Conservation (phyloP, 2,329 filamentous ascomycete species). For the Verticillium nubilum region DNA sequence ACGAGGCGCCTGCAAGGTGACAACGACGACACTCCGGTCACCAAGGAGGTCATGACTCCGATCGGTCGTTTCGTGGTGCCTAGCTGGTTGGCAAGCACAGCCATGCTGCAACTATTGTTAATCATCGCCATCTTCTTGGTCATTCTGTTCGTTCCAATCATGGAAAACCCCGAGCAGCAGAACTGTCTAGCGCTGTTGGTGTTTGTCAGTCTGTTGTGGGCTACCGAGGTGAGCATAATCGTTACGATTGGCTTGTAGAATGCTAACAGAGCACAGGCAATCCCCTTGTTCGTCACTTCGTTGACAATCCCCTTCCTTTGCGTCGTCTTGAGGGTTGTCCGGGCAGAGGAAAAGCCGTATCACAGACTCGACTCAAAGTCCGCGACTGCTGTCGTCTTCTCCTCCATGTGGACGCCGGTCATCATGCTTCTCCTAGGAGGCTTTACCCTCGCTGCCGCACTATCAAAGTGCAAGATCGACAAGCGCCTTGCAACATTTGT, state of each 20-base stretch:
- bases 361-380: constrained; percentile 62
- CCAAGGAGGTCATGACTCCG: constrained; percentile 71
- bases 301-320: constrained; percentile 90
- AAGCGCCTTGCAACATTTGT: constrained; percentile 96
- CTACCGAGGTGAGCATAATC: constrained; percentile 67
- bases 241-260: neutral
- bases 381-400: constrained; percentile 79
- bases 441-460: constrained; percentile 89
- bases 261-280: constrained; percentile 53
- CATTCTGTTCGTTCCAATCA: constrained; percentile 71
- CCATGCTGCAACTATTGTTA: constrained; percentile 68
- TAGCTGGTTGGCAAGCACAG: constrained; percentile 76
- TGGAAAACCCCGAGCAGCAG: constrained; percentile 85
- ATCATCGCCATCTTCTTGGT: constrained; percentile 69
- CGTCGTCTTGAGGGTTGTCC: constrained; percentile 79
- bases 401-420: constrained; percentile 98
- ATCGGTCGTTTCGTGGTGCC: constrained; percentile 73
- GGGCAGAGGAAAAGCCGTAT: constrained; percentile 55
- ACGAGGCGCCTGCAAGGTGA: constrained; percentile 79
- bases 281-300: constrained; percentile 94
- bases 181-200: constrained; percentile 92
- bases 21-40: constrained; percentile 55
- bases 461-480: constrained; percentile 97
- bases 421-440: constrained; percentile 97
- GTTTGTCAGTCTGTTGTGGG: constrained; percentile 92